Evolutionary conservation across 345 rosid species (phyloP).

Genomic region (Brassica cretica): DNA sequence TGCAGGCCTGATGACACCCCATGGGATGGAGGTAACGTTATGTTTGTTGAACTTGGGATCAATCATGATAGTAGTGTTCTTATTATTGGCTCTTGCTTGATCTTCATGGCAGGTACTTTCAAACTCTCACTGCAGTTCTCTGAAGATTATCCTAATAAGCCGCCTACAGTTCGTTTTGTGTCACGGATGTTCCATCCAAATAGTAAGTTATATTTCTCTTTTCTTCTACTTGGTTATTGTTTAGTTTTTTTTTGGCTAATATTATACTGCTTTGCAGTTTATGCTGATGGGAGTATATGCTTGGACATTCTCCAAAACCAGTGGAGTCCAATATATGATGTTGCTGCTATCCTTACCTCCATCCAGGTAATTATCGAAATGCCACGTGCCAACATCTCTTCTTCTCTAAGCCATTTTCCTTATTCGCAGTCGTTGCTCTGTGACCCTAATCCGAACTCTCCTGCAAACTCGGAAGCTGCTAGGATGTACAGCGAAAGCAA

Average conservation of each 20-base stretch:
- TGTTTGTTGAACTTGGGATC: slow-evolving; percentile 1
- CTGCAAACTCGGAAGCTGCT: slow-evolving; percentile 85
- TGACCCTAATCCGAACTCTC: slow-evolving; percentile 83
- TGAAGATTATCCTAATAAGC: slow-evolving; percentile 71
- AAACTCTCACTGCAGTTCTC: slow-evolving; percentile 63
- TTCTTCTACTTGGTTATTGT: neutral
- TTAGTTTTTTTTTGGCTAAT: neutral
- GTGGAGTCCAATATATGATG: slow-evolving; percentile 98
- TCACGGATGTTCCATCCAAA: slow-evolving; percentile 73
- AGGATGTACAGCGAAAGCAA: slow-evolving; percentile 77
- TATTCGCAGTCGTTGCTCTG: slow-evolving; percentile 63
- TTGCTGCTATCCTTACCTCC: slow-evolving; percentile 93
- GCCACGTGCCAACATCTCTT: neutral
- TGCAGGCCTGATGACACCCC: slow-evolving; percentile 69
- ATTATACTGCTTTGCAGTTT: slow-evolving; percentile 50
- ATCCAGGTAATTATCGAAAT: slow-evolving; percentile 59
- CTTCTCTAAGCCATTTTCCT: slow-evolving; percentile 1
- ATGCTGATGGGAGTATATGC: slow-evolving; percentile 97
- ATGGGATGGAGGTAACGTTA: slow-evolving; percentile 57
- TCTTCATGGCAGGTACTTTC: slow-evolving; percentile 52
- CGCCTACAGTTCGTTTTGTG: slow-evolving; percentile 67
- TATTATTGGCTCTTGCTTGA: slow-evolving; percentile 17
- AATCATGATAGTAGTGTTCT: neutral
- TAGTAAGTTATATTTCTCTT: slow-evolving; percentile 49
- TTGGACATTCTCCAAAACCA: slow-evolving; percentile 94